Base-by-base conservation (phyloP, 2,329 filamentous ascomycete species). In the Fusarium sp. region DNA sequence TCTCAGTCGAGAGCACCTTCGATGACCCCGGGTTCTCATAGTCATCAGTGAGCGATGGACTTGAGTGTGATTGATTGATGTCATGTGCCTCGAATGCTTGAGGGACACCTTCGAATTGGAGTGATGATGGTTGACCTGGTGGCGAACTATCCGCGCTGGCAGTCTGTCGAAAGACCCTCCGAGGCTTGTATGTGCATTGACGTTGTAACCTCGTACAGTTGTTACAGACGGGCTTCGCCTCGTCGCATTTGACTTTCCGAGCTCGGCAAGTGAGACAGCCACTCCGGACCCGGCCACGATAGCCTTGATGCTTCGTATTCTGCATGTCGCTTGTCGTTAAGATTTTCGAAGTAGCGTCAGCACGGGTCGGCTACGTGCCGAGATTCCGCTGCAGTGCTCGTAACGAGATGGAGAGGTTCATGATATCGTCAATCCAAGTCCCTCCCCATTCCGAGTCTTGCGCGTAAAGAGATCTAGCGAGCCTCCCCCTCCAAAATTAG, bases 171-270 rank as follows among this genome's bases (percentile, higher is more conserved):
- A n/a, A 36, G 24, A 20, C 18, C 2, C 13, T 54, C 1, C 3
- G 45, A 5, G 57, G 12, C 17, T 60, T 60, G 57, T 60, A 60
- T 17, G 28, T 31, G 22, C 57, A 60, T 31, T 60, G 45, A 7
- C 57, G 57, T 9, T n/a, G 36, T 18, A 60, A 5, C 1, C 57
- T 4, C 0, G 35, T 54, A 5, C 57, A 54, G 7, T 60, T 60
- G 2, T 54, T 8, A 13, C 57, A 60, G 4, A 41, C 35, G 3
- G 57, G 57, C 0, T 31, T 60, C 0, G 13, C 18, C 8, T 60
- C 57, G 2, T 60, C 57, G 15, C 57, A 60, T n/a, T 60, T 54
- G 57, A 60, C 45, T n/a, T 60, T 60, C 2, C 57, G 57, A 26
- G 57, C 47, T 13, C 57, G 57, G 31, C 57, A 60, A 12, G 45